Percentiles rank a stretch among this genome's conserved stretches.
Conservation (phyloP, 1,284 basidiomycete species). For the Vanrija sp. region DNA sequence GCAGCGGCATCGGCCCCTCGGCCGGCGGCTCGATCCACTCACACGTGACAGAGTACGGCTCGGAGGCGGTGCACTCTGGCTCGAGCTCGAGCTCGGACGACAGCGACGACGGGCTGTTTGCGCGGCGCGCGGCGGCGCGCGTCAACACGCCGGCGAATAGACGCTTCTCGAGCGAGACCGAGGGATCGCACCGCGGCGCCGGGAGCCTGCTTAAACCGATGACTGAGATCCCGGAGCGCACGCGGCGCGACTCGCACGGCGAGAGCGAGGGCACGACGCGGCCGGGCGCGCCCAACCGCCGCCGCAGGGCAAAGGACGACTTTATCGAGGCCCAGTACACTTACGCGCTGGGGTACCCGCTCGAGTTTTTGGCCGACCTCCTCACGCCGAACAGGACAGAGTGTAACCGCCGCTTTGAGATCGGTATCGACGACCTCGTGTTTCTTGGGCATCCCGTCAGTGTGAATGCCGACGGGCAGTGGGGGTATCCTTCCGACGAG, state of each 20-base stretch:
- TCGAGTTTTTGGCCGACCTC: conserved; percentile 74
- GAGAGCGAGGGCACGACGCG: conserved; percentile 11
- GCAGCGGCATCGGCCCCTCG: not conserved
- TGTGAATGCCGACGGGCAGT: conserved; percentile 65
- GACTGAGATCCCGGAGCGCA: conserved; percentile 3
- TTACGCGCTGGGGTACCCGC: conserved; percentile 65
- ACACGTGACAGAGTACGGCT: conserved; percentile 5
- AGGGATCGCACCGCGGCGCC: not conserved
- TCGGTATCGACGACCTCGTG: conserved; percentile 85
- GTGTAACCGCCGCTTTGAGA: conserved; percentile 92
- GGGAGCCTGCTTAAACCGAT: not conserved
- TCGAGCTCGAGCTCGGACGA: conserved; percentile 15
- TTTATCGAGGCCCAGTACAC: conserved; percentile 37
- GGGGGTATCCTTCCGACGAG: conserved; percentile 49
- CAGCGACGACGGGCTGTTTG: conserved; percentile 20
- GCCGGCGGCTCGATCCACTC: conserved; percentile 6
- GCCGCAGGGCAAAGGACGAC: not conserved
- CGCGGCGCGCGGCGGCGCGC: not conserved
- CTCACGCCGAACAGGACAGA: conserved; percentile 73
- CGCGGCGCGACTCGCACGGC: not conserved
- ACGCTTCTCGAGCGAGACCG: not conserved
- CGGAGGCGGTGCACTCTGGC: not conserved
- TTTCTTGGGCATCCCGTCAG: conserved; percentile 94
- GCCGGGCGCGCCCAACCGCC: conserved; percentile 8
- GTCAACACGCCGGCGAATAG: too few species aligned